Percentiles rank a stretch among this genome's conserved stretches.
Evolutionary conservation across 2,329 filamentous ascomycete species (phyloP).

Genomic region (Pseudogymnoascus pannorum): DNA sequence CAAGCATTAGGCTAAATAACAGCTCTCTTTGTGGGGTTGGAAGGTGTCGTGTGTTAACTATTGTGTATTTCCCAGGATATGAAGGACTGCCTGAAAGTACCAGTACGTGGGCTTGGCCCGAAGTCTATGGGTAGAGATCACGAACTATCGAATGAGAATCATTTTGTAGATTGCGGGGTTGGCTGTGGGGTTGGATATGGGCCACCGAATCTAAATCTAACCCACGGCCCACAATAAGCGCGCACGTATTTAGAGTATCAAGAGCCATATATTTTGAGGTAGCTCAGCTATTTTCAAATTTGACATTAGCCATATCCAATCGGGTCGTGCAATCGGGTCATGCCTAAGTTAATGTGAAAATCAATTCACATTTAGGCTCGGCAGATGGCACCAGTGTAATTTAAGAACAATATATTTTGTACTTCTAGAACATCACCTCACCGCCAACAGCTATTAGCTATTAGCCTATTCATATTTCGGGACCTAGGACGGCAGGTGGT

Average conservation of each 20-base stretch:
- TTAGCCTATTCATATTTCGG: no score
- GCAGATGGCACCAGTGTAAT: not conserved
- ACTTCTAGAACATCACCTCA: not conserved
- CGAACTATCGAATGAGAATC: not conserved
- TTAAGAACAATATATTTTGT: not conserved
- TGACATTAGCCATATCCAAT: not conserved
- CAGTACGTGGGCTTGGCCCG: not conserved
- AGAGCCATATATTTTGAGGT: not conserved
- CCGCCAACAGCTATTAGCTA: not conserved
- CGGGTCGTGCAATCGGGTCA: not conserved
- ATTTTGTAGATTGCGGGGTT: not conserved
- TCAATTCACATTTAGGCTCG: constrained; percentile 1
- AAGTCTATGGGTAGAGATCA: not conserved
- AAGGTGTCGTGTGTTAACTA: not conserved
- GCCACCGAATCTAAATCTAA: not conserved
- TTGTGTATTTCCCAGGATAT: not conserved
- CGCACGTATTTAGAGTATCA: no score
- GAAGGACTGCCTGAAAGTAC: not conserved
- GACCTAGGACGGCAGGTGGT: not conserved
- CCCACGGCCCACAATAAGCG: not conserved
- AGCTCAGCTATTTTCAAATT: not conserved
- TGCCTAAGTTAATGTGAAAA: not conserved
- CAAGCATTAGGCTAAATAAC: not conserved
- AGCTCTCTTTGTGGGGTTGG: not conserved
- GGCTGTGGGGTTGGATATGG: not conserved